Conservation (phyloP, 2,329 filamentous ascomycete species). For the Trichoderma guizhouense region DNA sequence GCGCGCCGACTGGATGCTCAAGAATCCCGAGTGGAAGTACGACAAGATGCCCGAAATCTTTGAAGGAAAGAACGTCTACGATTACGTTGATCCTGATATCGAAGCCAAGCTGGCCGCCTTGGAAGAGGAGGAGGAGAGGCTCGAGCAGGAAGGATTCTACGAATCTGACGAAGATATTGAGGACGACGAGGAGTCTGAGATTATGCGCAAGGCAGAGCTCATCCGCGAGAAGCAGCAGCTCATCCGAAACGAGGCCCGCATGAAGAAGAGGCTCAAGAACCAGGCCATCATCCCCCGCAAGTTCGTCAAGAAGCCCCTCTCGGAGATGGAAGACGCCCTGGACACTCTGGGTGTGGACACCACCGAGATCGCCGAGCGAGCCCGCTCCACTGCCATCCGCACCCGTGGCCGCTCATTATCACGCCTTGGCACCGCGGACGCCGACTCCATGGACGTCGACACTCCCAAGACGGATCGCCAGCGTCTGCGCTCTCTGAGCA, state of each 20-base stretch:
- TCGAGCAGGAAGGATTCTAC: slow-evolving; percentile 91
- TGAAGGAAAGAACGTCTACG: slow-evolving; percentile 95
- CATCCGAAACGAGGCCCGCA: slow-evolving; percentile 89
- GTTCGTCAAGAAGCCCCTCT: slow-evolving; percentile 74
- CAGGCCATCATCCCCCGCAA: slow-evolving; percentile 86
- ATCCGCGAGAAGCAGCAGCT: slow-evolving; percentile 93
- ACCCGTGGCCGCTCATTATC: slow-evolving; percentile 68
- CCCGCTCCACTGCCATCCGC: slow-evolving; percentile 56
- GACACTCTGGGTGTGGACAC: slow-evolving; percentile 84
- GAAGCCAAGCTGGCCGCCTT: slow-evolving; percentile 86
- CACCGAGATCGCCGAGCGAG: slow-evolving; percentile 68
- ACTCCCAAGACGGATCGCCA: slow-evolving; percentile 45
- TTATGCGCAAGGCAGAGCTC: slow-evolving; percentile 85
- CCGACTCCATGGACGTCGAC: slow-evolving; percentile 75
- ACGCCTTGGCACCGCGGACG: slow-evolving; percentile 60
- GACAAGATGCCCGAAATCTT: slow-evolving; percentile 93
- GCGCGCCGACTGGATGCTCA: slow-evolving; percentile 82
- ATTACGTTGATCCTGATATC: slow-evolving; percentile 96
- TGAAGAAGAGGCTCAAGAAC: slow-evolving; percentile 98
- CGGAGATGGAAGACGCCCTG: slow-evolving; percentile 82
- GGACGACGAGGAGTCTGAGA: slow-evolving; percentile 83
- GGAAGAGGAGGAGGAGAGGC: slow-evolving; percentile 91
- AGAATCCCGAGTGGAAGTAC: slow-evolving; percentile 89
- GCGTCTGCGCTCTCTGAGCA: slow-evolving; percentile 70
- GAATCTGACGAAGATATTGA: slow-evolving; percentile 79